phyloP scores from a whole-genome alignment of 2,329 filamentous ascomycete species.

The Aspergillus vadensis region DNA sequence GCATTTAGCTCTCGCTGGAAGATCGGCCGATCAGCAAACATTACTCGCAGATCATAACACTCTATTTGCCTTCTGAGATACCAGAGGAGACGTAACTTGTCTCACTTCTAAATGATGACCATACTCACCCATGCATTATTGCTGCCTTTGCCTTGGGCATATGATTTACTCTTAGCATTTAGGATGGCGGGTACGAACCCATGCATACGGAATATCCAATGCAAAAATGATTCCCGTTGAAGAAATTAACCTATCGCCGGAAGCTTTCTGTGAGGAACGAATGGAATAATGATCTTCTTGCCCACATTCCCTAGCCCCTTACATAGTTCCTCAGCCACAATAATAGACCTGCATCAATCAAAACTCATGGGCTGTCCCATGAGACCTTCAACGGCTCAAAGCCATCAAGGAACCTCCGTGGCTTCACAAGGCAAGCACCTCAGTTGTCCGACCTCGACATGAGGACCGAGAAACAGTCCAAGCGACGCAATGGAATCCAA shows the following conservation, averaged over 20 bases:
- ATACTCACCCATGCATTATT: not conserved
- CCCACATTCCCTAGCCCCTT: not conserved
- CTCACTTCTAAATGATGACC: not conserved
- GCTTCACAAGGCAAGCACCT: not conserved
- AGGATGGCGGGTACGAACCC: too few species aligned
- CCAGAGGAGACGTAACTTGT: not conserved
- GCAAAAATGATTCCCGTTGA: too few species aligned
- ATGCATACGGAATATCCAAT: too few species aligned
- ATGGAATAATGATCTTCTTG: too few species aligned
- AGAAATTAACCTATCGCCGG: too few species aligned
- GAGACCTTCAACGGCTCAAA: not conserved
- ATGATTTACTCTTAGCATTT: too few species aligned
- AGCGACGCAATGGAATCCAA: not conserved
- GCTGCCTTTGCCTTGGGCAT: not conserved
- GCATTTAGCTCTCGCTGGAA: too few species aligned
- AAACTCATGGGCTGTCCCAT: not conserved
- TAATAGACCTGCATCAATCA: not conserved
- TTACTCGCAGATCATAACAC: not conserved
- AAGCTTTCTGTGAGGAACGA: too few species aligned
- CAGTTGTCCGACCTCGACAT: not conserved
- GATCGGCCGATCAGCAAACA: too few species aligned
- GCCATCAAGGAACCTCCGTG: not conserved
- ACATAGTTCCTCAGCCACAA: not conserved
- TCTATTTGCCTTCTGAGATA: not conserved
- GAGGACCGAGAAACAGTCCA: not conserved